Base-by-base conservation (phyloP, 2,329 filamentous ascomycete species). In the Cladophialophora chaetospira region DNA sequence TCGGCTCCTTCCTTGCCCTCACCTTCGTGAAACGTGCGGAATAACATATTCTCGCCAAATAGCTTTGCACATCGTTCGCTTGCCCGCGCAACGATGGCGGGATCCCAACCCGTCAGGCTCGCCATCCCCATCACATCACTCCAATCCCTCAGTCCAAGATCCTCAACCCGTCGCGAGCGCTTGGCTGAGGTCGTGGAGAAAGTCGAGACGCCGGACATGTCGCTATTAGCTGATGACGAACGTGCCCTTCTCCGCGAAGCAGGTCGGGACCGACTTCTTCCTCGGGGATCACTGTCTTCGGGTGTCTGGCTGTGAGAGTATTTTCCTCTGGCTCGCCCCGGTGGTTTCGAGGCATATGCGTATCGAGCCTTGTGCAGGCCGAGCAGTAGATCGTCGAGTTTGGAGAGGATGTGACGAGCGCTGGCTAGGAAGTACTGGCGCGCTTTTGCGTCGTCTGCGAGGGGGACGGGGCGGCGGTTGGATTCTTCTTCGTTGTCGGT, bases 61-160 rank as follows among this genome's bases (percentile, higher is more conserved):
- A 96, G 75, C 43, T 82, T 76, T 2, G 88, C 83, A 67, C 92
- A 97, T 46, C 93, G 82, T 67, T 85, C 79, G 1, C 88, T 82
- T 0, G 91, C 82, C 26, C 89, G 82, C 50, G 85, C 81, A 10
- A 97, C 73, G 0, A 85, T 87, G 1, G 75, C 71, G 1, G 58
- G 35, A 1, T 88, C 76, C 72, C 91, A 92, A 0, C 88, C 90
- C 1, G 82, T 82, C 47, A 95, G 74, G 0, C 89, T 82, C 2
- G 93, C 93, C 0, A 91, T 79, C 0, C 89, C 89, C 25, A 97
- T 74, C 1, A 97, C 82, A 63, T 96, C 89, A 63, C 85, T 88
- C 93, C 93, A 97, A 73, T 95, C 88, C 19, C 88, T 82, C 10
- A 84, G 74, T 25, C 68, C 68, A 31, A 67, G 65, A 51, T 58